Percentiles rank a stretch among this genome's conserved stretches.
Evolutionary conservation across 352 stramenopile genomes (phyloP).

Genomic region (Pythium phragmiticola): DNA sequence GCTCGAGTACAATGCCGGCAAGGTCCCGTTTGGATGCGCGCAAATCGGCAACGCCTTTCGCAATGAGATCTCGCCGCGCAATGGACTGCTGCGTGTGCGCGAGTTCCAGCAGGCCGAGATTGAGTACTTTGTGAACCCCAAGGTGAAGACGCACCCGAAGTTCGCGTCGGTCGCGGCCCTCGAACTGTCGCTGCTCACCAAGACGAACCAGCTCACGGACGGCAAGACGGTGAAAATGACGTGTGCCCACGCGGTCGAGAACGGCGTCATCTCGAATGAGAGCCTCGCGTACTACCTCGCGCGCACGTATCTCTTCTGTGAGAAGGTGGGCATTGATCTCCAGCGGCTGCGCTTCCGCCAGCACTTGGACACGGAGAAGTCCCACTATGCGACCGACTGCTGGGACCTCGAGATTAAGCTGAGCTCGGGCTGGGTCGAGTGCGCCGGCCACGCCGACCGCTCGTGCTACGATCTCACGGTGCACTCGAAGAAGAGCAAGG

Average conservation of each 20-base stretch:
- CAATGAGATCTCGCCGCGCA: slow-evolving; percentile 97
- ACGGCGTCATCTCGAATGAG: slow-evolving; percentile 97
- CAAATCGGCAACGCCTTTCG: slow-evolving; percentile 90
- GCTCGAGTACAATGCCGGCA: slow-evolving; percentile 97
- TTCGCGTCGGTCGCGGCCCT: slow-evolving; percentile 90
- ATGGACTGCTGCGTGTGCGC: slow-evolving; percentile 95
- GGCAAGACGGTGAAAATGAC: slow-evolving; percentile 95
- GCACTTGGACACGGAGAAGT: slow-evolving; percentile 99
- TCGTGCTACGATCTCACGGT: slow-evolving; percentile 97
- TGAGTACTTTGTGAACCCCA: slow-evolving; percentile 98
- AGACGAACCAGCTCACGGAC: slow-evolving; percentile 95
- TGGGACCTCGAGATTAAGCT: slow-evolving; percentile 99
- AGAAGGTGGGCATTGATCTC: slow-evolving; percentile 94
- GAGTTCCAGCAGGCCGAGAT: slow-evolving; percentile 99
- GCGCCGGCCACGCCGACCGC: slow-evolving; percentile 97
- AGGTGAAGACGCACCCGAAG: slow-evolving; percentile 98
- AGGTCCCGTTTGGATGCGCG: slow-evolving; percentile 82
- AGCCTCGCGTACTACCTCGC: slow-evolving; percentile 99
- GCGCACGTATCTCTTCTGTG: slow-evolving; percentile 95
- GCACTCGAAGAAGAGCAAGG: slow-evolving; percentile 86
- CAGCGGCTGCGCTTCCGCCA: slow-evolving; percentile 97
- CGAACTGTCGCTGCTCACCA: slow-evolving; percentile 90
- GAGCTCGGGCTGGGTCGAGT: slow-evolving; percentile 98
- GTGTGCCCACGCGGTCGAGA: slow-evolving; percentile 88
- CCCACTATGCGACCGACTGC: slow-evolving; percentile 99